Evolutionary conservation across 2,329 filamentous ascomycete genomes (phyloP).

Genomic region (Ophiostoma piceae): DNA sequence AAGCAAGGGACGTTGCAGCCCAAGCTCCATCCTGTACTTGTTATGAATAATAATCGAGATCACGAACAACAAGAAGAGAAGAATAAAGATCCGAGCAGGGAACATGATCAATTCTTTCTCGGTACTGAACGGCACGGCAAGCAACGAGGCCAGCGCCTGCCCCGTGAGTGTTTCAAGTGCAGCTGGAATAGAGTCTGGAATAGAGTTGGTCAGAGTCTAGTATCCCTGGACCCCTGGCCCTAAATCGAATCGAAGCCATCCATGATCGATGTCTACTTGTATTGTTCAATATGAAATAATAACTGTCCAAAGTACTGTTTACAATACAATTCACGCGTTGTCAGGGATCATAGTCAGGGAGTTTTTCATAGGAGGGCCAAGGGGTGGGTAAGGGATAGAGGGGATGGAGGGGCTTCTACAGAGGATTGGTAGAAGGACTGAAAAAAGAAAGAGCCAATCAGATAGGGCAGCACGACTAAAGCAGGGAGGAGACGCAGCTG

Average conservation of each 20-base stretch:
- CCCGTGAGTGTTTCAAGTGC: slow-evolving; percentile 6
- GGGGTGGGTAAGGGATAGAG: not conserved
- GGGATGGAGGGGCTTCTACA: not conserved
- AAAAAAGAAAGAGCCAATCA: not conserved
- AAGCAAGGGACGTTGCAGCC: slow-evolving; percentile 3
- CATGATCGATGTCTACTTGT: too few relatives aligned
- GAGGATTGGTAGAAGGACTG: too few relatives aligned
- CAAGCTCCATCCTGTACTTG: not conserved
- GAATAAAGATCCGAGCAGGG: not conserved
- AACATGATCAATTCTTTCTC: not conserved
- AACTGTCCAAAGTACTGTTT: not conserved
- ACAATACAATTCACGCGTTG: not conserved
- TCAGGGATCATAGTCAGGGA: not conserved
- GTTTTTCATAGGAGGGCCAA: not conserved
- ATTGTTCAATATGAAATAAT: too few relatives aligned
- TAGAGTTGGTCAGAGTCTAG: too few relatives aligned
- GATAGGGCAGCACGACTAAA: too few relatives aligned
- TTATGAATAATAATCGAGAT: too few relatives aligned
- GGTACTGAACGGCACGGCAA: not conserved
- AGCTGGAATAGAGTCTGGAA: not conserved
- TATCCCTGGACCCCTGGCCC: not conserved
- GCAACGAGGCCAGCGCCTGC: not conserved
- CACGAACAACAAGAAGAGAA: not conserved
- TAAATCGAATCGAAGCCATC: too few relatives aligned
- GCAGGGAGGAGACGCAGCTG: not conserved